Conservation (phyloP, 2,329 filamentous ascomycete genomes). For the Hymenotorrendiella dingleyae region DNA sequence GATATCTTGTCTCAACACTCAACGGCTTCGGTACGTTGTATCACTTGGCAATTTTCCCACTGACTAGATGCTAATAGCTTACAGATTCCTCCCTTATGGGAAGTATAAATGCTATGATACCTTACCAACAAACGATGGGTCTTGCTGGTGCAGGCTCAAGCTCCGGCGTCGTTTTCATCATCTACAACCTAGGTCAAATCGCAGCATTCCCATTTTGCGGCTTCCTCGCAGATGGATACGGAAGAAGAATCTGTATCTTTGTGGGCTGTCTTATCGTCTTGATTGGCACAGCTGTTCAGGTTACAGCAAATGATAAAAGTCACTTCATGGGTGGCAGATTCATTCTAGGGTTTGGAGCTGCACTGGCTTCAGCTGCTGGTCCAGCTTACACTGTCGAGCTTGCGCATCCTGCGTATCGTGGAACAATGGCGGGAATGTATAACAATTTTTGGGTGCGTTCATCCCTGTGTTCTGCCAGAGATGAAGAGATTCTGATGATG, state of each 20-base stretch:
- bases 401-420: conserved; percentile 56
- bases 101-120: conserved; percentile 40
- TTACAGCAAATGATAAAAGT: conserved; percentile 38
- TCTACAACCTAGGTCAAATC: conserved; percentile 40
- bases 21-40: conserved; percentile 42
- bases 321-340: conserved; percentile 53
- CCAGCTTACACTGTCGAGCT: conserved; percentile 61
- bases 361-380: conserved; percentile 52
- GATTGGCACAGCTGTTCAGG: conserved; percentile 44
- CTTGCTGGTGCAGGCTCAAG: conserved; percentile 12
- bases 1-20: conserved; percentile 43
- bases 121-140: conserved; percentile 31
- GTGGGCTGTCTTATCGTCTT: conserved; percentile 47
- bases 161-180: conserved; percentile 20
- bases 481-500: no score
- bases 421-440: conserved; percentile 51
- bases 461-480: no score
- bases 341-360: conserved; percentile 51
- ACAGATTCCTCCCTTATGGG: conserved; percentile 37
- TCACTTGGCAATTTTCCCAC: not conserved
- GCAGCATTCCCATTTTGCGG: conserved; percentile 46
- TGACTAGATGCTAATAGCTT: not conserved
- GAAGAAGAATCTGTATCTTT: conserved; percentile 50
- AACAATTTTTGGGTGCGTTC: conserved; percentile 42
- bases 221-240: conserved; percentile 45